These are phyloP conservation scores for Sinapis alba DNA, from an alignment of 441 rosid species.

Conservation along the genomic window DNA sequence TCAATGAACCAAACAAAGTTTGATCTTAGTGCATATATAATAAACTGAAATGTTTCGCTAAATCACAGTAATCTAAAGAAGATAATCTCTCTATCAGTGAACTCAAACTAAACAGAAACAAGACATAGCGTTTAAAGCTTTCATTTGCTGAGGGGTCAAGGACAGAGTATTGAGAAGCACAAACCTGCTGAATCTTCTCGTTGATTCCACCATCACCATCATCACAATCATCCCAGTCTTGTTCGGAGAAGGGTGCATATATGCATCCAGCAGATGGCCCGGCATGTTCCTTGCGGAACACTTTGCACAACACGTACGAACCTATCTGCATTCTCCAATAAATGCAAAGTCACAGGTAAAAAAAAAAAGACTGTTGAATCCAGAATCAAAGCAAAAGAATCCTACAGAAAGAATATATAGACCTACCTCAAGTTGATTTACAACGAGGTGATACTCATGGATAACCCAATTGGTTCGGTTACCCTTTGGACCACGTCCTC, in stretches of 20 bases:
- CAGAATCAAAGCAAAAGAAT: background rate
- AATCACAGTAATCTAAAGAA: background rate
- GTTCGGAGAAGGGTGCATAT: slow-evolving; percentile 23
- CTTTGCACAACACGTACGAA: slow-evolving; percentile 69
- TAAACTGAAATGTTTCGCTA: background rate
- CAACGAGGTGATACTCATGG: slow-evolving; percentile 76
- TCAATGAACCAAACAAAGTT: background rate
- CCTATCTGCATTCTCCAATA: slow-evolving; percentile 49
- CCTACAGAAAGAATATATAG: background rate
- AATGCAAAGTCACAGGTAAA: background rate
- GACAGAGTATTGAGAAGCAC: slow-evolving; percentile 13
- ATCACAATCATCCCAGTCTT: slow-evolving; percentile 50
- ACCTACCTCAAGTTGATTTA: slow-evolving; percentile 48
- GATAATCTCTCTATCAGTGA: background rate
- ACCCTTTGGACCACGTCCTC: slow-evolving; percentile 71
- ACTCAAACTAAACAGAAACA: background rate
- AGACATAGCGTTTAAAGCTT: background rate
- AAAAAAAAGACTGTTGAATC: slow-evolving; percentile 12
- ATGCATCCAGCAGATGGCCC: background rate
- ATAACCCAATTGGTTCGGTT: slow-evolving; percentile 77
- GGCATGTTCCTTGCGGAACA: slow-evolving; percentile 36
- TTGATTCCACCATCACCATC: slow-evolving; percentile 44
- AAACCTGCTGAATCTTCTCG: slow-evolving; percentile 22
- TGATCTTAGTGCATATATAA: background rate
- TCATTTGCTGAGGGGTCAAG: background rate